Conservation (phyloP, 2,329 filamentous ascomycete genomes). For the Pseudogymnoascus sp. region DNA sequence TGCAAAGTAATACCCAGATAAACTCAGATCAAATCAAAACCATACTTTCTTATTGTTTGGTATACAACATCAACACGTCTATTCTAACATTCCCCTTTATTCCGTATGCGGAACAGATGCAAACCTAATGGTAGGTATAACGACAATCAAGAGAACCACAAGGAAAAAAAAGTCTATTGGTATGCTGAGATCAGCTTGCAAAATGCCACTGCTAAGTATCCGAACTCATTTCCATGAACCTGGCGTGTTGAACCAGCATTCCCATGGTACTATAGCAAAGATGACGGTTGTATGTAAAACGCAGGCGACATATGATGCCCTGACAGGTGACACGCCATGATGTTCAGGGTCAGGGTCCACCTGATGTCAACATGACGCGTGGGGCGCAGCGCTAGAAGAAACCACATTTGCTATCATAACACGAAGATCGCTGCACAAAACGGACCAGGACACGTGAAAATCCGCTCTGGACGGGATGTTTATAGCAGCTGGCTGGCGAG, state of each 20-base stretch:
- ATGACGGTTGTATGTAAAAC: background rate
- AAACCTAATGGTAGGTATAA: background rate
- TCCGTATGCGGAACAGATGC: background rate
- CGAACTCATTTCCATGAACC: background rate
- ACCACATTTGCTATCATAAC: background rate
- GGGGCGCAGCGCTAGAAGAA: background rate
- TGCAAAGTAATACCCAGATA: background rate
- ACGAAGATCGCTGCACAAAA: slow-evolving; percentile 4
- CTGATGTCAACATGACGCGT: background rate
- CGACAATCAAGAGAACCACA: background rate
- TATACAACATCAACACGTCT: background rate
- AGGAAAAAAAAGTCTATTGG: slow-evolving; percentile 6
- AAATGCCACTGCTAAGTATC: background rate
- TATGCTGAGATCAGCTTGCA: background rate
- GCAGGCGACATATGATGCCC: background rate
- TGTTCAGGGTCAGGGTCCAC: background rate
- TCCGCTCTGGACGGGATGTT: background rate
- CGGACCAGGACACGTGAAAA: background rate
- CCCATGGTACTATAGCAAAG: background rate
- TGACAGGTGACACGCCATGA: background rate
- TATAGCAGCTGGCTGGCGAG: slow-evolving; percentile 8
- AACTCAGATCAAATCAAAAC: background rate
- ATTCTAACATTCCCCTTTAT: slow-evolving; percentile 4
- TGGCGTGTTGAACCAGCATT: background rate
- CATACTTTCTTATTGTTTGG: slow-evolving; percentile 5